Conservation (phyloP, 2,329 filamentous ascomycete genomes). For the Trichoderma breve region DNA sequence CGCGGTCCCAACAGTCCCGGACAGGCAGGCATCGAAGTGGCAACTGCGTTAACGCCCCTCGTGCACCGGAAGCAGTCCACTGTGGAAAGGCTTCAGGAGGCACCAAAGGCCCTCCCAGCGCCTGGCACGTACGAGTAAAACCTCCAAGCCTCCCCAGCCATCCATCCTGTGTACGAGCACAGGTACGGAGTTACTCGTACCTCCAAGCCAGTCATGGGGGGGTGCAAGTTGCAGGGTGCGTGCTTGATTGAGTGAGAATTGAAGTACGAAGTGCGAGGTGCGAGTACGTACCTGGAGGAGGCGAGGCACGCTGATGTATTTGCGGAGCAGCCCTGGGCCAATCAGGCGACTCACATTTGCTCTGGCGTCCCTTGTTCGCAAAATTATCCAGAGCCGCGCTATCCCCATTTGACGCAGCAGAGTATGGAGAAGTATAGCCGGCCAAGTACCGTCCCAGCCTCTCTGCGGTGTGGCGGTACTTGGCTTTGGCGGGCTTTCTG, state of each 20-base stretch:
- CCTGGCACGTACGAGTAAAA: background rate
- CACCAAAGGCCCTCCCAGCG: background rate
- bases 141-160: slow-evolving; percentile 12
- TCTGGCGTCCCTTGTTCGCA: slow-evolving; percentile 1
- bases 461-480: background rate
- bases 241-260: background rate
- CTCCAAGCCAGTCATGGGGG: background rate
- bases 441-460: slow-evolving; percentile 10
- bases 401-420: background rate
- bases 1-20: background rate
- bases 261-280: too few species aligned
- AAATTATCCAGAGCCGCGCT: slow-evolving; percentile 10
- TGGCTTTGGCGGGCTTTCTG: background rate
- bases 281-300: slow-evolving; percentile 4
- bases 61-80: slow-evolving; percentile 10
- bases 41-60: slow-evolving; percentile 19
- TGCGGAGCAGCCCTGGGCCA: slow-evolving; percentile 9
- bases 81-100: slow-evolving; percentile 6
- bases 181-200: background rate
- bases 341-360: background rate
- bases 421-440: background rate
- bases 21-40: slow-evolving; percentile 15
- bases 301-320: slow-evolving; percentile 18
- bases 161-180: slow-evolving; percentile 3
- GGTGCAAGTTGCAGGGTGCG: background rate